Evolutionary conservation across 2,329 filamentous ascomycete genomes (phyloP).

Genomic region (Sporothrix euskadiensis): DNA sequence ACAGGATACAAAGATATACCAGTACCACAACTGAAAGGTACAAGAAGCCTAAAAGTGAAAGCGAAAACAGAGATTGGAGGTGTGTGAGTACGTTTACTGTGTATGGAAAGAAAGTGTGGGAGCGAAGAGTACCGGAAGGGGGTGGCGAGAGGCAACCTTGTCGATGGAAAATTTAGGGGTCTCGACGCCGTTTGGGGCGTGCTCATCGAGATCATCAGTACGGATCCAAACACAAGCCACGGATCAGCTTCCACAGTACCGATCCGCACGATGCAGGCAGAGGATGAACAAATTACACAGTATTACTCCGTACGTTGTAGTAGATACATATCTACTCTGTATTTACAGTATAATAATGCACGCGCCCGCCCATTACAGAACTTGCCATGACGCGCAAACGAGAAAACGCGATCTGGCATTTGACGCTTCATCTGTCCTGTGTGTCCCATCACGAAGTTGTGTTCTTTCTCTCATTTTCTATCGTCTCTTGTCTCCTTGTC

Average conservation of each 20-base stretch:
- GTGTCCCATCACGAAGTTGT: background rate
- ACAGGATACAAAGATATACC: background rate
- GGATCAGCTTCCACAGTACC: background rate
- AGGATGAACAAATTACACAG: background rate
- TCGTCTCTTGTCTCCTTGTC: background rate
- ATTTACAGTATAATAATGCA: background rate
- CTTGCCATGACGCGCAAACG: background rate
- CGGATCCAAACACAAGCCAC: background rate
- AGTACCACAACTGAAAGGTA: background rate
- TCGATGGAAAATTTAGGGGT: background rate
- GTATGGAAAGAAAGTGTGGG: background rate
- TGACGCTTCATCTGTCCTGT: background rate
- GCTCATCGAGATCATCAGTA: conserved; percentile 13
- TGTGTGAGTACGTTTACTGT: background rate
- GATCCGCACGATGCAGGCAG: conserved; percentile 11
- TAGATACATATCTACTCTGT: too few relatives aligned
- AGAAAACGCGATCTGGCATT: background rate
- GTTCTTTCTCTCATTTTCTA: background rate
- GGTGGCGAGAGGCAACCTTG: conserved; percentile 7
- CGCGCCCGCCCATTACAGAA: background rate
- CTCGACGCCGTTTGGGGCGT: background rate
- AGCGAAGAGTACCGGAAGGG: conserved; percentile 12
- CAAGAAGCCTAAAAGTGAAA: background rate
- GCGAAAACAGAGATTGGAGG: background rate
- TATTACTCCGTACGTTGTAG: background rate